Evolutionary conservation across 1,284 basidiomycete species (phyloP).

Genomic region (Malassezia restricta): DNA sequence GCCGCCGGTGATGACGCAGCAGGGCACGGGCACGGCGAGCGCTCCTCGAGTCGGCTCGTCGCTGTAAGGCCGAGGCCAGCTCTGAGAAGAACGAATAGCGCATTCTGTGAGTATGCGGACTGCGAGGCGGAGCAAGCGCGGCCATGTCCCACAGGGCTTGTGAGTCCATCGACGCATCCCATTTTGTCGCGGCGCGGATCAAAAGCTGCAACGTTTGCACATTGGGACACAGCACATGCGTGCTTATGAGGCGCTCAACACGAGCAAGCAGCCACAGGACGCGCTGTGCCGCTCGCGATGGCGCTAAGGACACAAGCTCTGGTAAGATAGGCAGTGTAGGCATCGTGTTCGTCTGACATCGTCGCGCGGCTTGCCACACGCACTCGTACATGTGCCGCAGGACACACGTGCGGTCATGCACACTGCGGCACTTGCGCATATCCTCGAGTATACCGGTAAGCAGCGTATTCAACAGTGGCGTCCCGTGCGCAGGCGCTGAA

Average conservation of each 20-base stretch:
- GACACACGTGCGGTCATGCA: neutral
- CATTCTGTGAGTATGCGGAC: neutral
- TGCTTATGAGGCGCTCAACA: neutral
- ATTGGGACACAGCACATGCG: neutral
- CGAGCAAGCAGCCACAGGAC: neutral
- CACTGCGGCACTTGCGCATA: neutral
- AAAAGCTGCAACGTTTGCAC: constrained; percentile 1
- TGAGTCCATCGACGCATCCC: constrained; percentile 6
- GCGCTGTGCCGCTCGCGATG: neutral
- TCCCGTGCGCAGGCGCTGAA: neutral
- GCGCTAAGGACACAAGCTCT: neutral
- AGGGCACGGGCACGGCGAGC: neutral
- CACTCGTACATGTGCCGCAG: constrained; percentile 1
- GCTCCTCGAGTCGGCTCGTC: neutral
- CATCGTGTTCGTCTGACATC: neutral
- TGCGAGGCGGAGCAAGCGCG: neutral
- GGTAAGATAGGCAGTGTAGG: neutral
- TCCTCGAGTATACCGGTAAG: neutral
- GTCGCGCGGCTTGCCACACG: neutral
- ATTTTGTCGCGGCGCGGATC: constrained; percentile 3
- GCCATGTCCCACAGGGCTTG: constrained; percentile 12
- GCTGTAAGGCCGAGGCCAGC: constrained; percentile 5
- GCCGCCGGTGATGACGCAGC: neutral
- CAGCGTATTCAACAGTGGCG: constrained; percentile 3
- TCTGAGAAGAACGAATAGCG: neutral